Evolutionary conservation across 164 flowering plant genomes (phyloP), one percentile per base, ranked within the genome.

Genomic region (Litsea cubeba): DNA sequence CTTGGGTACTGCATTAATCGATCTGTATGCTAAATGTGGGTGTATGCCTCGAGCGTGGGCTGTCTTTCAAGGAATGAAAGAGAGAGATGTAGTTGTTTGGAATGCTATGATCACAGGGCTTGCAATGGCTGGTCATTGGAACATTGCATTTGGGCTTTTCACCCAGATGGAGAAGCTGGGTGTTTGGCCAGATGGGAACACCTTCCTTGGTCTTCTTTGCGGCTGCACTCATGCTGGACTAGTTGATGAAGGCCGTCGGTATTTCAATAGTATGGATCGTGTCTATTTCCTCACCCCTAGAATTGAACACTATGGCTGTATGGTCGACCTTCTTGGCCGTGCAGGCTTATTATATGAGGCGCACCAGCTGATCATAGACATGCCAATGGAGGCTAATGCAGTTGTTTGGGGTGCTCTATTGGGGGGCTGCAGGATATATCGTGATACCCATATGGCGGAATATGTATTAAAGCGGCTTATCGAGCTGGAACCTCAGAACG

Each of bases 1-100:
- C 7, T 40, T 82, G 70, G 82, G 82, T 11, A 90, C 92, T 3
- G 84, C 90, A 11, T 71, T 90, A 80, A 80, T 90, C n/a, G 90
- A 90, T 77, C 85, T 88, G 91, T 88, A 88, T 81, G 82, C 90
- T 14, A 87, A 88, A 79, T 90, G 91, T 77, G 92, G 94, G 14
- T 78, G 78, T 50, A 60, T 75, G 72, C 12, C 22, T 69, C 73
- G 14, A 24, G 84, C 82, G 0, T 82, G 82, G 84, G 69, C 57
- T 22, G 71, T 75, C 67, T 82, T 79, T 68, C 25, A 74, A 49
- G 76, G 14, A 30, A 82, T 82, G 82, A 62, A 70, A 74, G 76
- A 82, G 70, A 79, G 40, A 69, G 84, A 82, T 66, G 15, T 75
- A 65, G 78, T 82, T 28, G 82, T 82, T 14, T 82, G 80, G 84